Conservation (phyloP, 1,139 yeast species). For the Pichia sp. region DNA sequence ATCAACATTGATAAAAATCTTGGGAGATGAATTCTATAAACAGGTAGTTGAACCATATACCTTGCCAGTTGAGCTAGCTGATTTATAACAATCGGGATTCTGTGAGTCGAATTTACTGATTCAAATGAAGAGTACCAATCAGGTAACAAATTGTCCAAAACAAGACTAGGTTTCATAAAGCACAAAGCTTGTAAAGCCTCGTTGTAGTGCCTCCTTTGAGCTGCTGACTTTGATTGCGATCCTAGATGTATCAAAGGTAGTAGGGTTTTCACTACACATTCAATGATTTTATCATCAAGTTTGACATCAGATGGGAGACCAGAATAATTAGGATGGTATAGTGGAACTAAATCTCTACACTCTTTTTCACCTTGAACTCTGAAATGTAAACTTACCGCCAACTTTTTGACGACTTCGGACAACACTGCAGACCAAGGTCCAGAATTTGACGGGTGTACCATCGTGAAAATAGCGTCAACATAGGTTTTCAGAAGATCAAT, state of each 20-base stretch:
- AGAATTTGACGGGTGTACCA: slow-evolving; percentile 84
- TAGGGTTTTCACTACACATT: slow-evolving; percentile 51
- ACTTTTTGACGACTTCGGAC: slow-evolving; percentile 55
- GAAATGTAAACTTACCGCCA: slow-evolving; percentile 55
- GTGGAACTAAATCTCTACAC: slow-evolving; percentile 26
- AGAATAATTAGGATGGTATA: slow-evolving; percentile 38
- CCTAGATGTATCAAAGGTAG: slow-evolving; percentile 64
- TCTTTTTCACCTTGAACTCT: slow-evolving; percentile 49
- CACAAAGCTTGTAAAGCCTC: slow-evolving; percentile 62
- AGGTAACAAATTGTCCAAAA: slow-evolving; percentile 60
- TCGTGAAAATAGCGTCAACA: slow-evolving; percentile 71
- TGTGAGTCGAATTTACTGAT: slow-evolving; percentile 76
- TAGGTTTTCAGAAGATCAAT: slow-evolving; percentile 53
- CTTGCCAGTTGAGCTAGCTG: slow-evolving; percentile 64
- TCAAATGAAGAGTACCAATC: slow-evolving; percentile 81
- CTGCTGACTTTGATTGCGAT: slow-evolving; percentile 67
- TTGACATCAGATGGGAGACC: slow-evolving; percentile 46
- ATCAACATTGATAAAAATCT: slow-evolving; percentile 65
- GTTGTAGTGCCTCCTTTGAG: slow-evolving; percentile 57
- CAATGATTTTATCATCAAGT: slow-evolving; percentile 41
- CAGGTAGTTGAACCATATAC: slow-evolving; percentile 59
- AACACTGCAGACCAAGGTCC: slow-evolving; percentile 82
- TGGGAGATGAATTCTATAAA: slow-evolving; percentile 74
- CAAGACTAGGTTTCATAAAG: slow-evolving; percentile 54
- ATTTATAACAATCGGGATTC: slow-evolving; percentile 71